Percentiles rank a stretch among this genome's conserved stretches.
These are phyloP conservation scores for Xerocomellus chrysenteron DNA, from an alignment of 768 basidiomycete genomes.

Conservation along the genomic window DNA sequence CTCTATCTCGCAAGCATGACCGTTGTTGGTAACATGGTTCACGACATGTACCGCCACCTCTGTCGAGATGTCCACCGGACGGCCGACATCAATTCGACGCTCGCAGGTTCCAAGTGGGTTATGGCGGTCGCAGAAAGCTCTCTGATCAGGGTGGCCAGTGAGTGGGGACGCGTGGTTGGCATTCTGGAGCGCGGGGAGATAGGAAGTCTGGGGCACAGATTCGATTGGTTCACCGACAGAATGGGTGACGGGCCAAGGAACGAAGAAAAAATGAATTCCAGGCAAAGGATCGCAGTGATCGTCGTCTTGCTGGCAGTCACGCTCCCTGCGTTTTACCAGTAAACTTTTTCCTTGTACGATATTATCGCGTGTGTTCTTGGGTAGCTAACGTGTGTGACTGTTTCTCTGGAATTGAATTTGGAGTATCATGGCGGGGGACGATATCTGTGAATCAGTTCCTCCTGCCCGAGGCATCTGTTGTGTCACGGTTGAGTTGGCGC, in stretches of 20 bases:
- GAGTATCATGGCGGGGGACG: too few species aligned
- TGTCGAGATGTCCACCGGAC: slow-evolving; percentile 40
- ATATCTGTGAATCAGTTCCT: too few species aligned
- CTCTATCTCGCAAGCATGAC: slow-evolving; percentile 29
- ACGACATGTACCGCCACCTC: slow-evolving; percentile 51
- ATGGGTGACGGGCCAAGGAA: slow-evolving; percentile 38
- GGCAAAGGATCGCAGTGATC: slow-evolving; percentile 32
- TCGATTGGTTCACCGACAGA: slow-evolving; percentile 56
- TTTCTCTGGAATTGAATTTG: background rate
- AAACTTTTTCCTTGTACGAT: background rate
- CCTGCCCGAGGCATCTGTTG: too few species aligned
- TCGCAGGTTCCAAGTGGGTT: slow-evolving; percentile 38
- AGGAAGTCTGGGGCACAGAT: slow-evolving; percentile 38
- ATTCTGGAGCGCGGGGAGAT: slow-evolving; percentile 45
- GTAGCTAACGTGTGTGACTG: too few species aligned
- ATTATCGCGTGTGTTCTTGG: background rate
- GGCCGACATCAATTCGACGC: slow-evolving; percentile 32
- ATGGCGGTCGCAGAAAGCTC: slow-evolving; percentile 49
- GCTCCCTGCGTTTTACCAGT: background rate
- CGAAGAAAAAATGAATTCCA: slow-evolving; percentile 45
- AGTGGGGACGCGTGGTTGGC: slow-evolving; percentile 47
- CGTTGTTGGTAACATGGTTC: slow-evolving; percentile 41
- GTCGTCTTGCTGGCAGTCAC: slow-evolving; percentile 5
- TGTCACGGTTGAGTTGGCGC: too few species aligned
- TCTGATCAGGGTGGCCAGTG: slow-evolving; percentile 50